These are phyloP conservation scores for Graphilbum sp. DNA, from an alignment of 2,329 filamentous ascomycete species.

Conservation along the genomic window DNA sequence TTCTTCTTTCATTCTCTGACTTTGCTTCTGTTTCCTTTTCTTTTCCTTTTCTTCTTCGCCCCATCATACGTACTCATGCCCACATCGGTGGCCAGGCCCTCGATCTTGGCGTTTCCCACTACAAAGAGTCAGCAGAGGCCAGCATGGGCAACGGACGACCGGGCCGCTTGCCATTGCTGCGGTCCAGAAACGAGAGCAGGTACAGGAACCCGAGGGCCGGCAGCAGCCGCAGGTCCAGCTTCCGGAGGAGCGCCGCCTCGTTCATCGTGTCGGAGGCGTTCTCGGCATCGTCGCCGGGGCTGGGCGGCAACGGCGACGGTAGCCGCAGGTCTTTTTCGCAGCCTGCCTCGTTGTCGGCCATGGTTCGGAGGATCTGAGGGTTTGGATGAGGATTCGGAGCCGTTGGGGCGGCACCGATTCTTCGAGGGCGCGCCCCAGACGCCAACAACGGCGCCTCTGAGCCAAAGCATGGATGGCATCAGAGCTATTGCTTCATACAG, in stretches of 20 bases:
- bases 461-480: too few relatives aligned
- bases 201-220: constrained; percentile 39
- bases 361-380: too few relatives aligned
- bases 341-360: too few relatives aligned
- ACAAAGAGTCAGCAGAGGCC: neutral
- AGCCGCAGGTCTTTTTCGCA: too few relatives aligned
- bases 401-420: too few relatives aligned
- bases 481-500: too few relatives aligned
- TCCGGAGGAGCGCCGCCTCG: constrained; percentile 41
- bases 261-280: constrained; percentile 19
- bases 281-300: constrained; percentile 29
- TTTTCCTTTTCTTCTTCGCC: too few relatives aligned
- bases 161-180: constrained; percentile 37
- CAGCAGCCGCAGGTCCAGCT: constrained; percentile 32
- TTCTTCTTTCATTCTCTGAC: neutral
- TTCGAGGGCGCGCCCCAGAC: too few relatives aligned
- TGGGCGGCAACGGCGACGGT: too few relatives aligned
- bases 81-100: constrained; percentile 34
- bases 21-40: neutral
- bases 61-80: constrained; percentile 35
- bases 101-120: constrained; percentile 43
- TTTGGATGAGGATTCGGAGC: too few relatives aligned
- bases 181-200: constrained; percentile 38
- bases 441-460: too few relatives aligned
- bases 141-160: too few relatives aligned